Conservation (phyloP, 208 protist genomes). For the Leptomonas seymouri region DNA sequence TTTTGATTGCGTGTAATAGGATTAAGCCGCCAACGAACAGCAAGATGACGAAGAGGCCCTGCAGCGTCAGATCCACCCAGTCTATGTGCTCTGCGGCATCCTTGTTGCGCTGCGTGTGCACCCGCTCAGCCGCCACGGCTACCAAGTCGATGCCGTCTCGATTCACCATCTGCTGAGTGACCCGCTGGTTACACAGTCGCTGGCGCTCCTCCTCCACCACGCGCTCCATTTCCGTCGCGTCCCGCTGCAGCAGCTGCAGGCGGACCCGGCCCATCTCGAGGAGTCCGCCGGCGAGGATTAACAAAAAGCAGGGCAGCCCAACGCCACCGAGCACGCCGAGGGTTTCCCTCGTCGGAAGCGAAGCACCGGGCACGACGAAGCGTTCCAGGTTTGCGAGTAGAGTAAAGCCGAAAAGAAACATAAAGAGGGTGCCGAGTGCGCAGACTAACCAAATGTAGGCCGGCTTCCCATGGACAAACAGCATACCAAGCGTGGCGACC, state of each 20-base stretch:
- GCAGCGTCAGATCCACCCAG: constrained; percentile 26
- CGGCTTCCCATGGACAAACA: constrained; percentile 45
- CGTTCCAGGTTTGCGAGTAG: constrained; percentile 30
- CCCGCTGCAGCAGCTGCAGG: constrained; percentile 19
- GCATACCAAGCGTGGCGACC: constrained; percentile 49
- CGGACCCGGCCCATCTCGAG: constrained; percentile 18
- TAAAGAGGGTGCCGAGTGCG: constrained; percentile 43
- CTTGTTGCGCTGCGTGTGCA: constrained; percentile 26
- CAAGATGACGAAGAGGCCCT: constrained; percentile 32
- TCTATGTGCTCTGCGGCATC: constrained; percentile 27
- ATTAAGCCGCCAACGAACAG: constrained; percentile 46
- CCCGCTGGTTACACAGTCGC: constrained; percentile 15
- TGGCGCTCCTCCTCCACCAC: constrained; percentile 27
- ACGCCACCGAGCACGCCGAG: constrained; percentile 32
- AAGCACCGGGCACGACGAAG: constrained; percentile 19
- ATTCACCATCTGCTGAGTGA: constrained; percentile 51
- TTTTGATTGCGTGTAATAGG: constrained; percentile 28
- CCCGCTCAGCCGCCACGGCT: constrained; percentile 44
- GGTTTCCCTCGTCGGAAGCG: constrained; percentile 7
- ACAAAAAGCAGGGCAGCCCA: constrained; percentile 32
- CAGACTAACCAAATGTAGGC: constrained; percentile 52
- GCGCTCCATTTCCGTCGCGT: constrained; percentile 25
- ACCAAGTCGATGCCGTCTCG: constrained; percentile 44
- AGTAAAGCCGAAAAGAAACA: constrained; percentile 60
- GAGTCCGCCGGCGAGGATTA: constrained; percentile 33